Base-by-base conservation (phyloP, 495 filamentous ascomycete species). In the Pseudevernia furfuracea region DNA sequence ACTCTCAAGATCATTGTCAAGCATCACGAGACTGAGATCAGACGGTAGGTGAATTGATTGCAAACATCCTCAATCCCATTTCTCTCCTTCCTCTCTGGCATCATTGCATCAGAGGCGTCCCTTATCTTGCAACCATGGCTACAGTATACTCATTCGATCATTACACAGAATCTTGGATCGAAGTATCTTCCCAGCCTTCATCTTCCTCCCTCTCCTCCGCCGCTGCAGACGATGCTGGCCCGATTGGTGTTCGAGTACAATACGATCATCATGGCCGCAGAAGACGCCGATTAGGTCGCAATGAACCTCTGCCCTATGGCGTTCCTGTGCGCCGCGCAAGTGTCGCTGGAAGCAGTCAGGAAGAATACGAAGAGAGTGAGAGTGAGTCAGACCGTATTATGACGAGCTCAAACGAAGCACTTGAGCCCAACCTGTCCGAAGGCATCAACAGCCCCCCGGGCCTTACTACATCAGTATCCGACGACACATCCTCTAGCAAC, bases 91-190 rank as follows among this genome's bases (percentile, higher is more conserved):
- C 56, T 28, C 44, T 58, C 25, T 44, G 57, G 39, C 71, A 69
- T 23, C 72, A 66, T 60, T 73, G 66, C 75, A 74, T 78, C 65
- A 74, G 71, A 70, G 61, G 34, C 61, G 52, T 37, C 32, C 41
- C 36, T 61, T 32, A 46, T 52, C 60, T 59, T 38, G 32, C 56
- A 64, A 63, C 56, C 59, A 71, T 70, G 70, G 66, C 67, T 59
- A 68, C 59, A 59, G 79, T 81, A 77, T 82, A 82, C 79, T 82
- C 79, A 83, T 76, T 79, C 44, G 76, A 71, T 38, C 72, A 81
- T 71, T 81, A 78, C 70, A 71, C 83, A 92, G 94, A 97, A 76
- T 97, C 93, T 2, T 98, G 94, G 94, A 86, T 98, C 72, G 94
- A 98, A 74, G 85, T 98, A 62, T 82, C 89, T 55, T 97, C 94